phyloP scores from a whole-genome alignment of 176 grass and related monocot genomes.

The Musa schizocarpa region DNA sequence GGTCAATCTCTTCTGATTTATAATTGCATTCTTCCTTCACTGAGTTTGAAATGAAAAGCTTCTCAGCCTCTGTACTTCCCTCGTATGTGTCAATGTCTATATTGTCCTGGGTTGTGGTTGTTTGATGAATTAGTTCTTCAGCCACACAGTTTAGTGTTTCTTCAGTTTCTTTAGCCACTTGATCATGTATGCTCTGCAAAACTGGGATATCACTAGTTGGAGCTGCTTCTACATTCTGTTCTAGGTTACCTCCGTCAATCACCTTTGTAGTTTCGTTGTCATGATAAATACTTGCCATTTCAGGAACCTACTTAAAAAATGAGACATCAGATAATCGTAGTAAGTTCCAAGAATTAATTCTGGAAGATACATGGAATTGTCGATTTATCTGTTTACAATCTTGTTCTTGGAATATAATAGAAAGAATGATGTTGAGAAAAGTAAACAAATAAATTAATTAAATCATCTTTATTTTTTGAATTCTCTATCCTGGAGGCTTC shows the following conservation, averaged over 20 bases:
- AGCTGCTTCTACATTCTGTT: background rate
- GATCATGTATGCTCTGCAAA: too few species aligned
- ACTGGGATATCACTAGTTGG: too few species aligned
- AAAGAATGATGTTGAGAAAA: background rate
- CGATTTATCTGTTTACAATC: background rate
- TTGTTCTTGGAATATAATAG: background rate
- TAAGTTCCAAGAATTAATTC: background rate
- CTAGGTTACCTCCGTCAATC: background rate
- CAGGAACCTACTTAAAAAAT: background rate
- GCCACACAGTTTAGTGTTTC: background rate
- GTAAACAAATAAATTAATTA: too few species aligned
- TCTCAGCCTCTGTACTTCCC: background rate
- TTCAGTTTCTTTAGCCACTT: too few species aligned
- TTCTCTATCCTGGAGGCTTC: too few species aligned
- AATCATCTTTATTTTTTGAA: too few species aligned
- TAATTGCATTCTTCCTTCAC: background rate
- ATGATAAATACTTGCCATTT: background rate
- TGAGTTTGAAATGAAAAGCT: background rate
- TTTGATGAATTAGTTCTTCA: background rate
- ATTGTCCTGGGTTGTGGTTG: background rate
- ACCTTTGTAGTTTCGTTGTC: background rate
- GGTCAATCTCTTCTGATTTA: background rate
- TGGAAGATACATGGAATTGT: background rate
- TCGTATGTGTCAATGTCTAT: background rate
- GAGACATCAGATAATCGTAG: background rate